These are phyloP conservation scores for Metschnikowia similis DNA, from an alignment of 805 yeast genomes.

Conservation along the genomic window DNA sequence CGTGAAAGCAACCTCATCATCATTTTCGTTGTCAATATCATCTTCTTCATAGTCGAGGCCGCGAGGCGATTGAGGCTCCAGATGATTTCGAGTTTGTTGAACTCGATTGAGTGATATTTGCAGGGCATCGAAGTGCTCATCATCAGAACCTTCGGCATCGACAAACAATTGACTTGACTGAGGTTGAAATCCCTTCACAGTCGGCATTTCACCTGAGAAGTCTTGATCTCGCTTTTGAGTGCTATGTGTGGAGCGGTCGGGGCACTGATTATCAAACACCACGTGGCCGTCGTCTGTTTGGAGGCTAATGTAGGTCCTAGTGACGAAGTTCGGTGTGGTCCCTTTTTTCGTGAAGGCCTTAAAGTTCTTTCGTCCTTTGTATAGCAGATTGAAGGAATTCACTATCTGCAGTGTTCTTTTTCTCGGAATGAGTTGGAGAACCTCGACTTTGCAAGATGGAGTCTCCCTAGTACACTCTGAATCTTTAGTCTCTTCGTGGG, in stretches of 20 bases:
- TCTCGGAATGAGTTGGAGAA: background rate
- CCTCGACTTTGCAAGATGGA: background rate
- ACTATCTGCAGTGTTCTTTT: background rate
- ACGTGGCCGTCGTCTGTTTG: conserved; percentile 9
- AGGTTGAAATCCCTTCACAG: conserved; percentile 16
- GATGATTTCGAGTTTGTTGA: background rate
- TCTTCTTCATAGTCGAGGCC: background rate
- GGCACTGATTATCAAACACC: conserved; percentile 4
- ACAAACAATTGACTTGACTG: conserved; percentile 14
- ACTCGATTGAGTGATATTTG: background rate
- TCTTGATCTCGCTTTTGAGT: conserved; percentile 3
- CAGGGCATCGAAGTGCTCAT: background rate
- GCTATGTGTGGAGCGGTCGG: background rate
- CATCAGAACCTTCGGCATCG: conserved; percentile 5
- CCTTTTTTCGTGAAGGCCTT: conserved; percentile 12
- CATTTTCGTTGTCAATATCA: conserved; percentile 6
- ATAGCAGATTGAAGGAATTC: background rate
- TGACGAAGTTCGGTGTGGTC: conserved; percentile 7
- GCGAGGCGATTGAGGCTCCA: background rate
- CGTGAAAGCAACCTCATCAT: conserved; percentile 10
- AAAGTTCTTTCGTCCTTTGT: conserved; percentile 14
- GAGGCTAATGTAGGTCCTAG: conserved; percentile 14
- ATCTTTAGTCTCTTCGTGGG: background rate
- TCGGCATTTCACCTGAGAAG: conserved; percentile 13
- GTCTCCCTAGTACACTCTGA: background rate